Percentiles rank a stretch among this genome's conserved stretches.
phyloP scores from a whole-genome alignment of 192 early-diverging fungal species.

The Gonapodya sp. region DNA sequence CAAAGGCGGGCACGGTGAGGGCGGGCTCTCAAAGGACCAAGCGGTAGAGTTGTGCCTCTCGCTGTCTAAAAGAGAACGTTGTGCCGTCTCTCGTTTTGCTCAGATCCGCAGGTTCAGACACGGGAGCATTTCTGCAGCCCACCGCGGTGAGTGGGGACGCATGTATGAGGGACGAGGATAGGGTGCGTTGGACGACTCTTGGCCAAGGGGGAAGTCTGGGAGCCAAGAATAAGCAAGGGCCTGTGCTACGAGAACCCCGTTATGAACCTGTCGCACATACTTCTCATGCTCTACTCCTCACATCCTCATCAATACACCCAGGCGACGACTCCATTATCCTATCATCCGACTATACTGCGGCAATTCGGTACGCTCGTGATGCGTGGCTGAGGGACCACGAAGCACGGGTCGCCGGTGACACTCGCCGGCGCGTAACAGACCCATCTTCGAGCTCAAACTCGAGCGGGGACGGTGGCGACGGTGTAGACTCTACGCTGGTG shows the following conservation, averaged over 20 bases:
- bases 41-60: neutral
- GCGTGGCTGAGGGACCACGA: too few species aligned
- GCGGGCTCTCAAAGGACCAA: neutral
- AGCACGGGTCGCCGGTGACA: too few species aligned
- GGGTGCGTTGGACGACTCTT: neutral
- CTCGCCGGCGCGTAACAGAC: neutral
- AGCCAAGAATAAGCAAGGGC: too few species aligned
- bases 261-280: too few species aligned
- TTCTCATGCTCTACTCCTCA: too few species aligned
- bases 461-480: neutral
- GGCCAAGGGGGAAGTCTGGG: neutral
- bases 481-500: too few species aligned
- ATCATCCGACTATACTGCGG: too few species aligned
- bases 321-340: neutral
- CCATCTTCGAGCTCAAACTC: neutral
- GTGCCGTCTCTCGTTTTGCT: too few species aligned
- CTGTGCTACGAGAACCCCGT: too few species aligned
- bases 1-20: neutral
- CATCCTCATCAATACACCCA: too few species aligned
- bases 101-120: neutral
- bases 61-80: too few species aligned
- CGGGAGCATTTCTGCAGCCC: neutral
- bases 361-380: too few species aligned
- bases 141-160: neutral
- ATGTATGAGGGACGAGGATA: neutral